Conservation (phyloP, 225 moss, liverwort and hornwort genomes). For the Marchantia polymorpha region DNA sequence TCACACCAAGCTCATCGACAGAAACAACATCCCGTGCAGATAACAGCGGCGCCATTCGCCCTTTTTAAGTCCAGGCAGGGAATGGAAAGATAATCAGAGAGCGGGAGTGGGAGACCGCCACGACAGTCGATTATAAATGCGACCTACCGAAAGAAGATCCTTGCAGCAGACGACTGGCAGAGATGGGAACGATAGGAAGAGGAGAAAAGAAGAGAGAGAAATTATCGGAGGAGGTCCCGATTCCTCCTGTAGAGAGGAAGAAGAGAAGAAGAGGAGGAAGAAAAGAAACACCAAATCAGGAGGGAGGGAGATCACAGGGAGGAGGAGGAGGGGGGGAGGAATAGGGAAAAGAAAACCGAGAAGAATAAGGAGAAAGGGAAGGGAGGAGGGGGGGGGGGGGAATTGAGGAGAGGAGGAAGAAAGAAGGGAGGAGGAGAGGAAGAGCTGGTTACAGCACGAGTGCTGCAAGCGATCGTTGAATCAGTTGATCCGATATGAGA, state of each 20-base stretch:
- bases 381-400: background rate
- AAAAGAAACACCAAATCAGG: background rate
- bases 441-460: constrained; percentile 22
- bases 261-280: background rate
- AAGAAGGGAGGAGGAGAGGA: background rate
- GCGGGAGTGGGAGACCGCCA: background rate
- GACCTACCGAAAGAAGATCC: constrained; percentile 14
- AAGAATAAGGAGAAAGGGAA: background rate
- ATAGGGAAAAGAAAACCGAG: background rate
- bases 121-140: background rate
- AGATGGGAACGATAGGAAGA: background rate
- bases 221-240: constrained; percentile 2
- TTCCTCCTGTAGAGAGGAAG: background rate
- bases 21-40: background rate
- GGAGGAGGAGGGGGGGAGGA: background rate
- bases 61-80: background rate
- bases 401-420: background rate
- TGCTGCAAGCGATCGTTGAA: constrained; percentile 22
- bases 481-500: constrained; percentile 26
- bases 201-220: background rate
- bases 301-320: background rate
- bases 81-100: background rate
- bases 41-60: background rate
- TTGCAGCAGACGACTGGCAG: background rate
- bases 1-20: background rate